Base-by-base conservation (phyloP, 2,329 filamentous ascomycete species). In the Aspergillus nomiae region DNA sequence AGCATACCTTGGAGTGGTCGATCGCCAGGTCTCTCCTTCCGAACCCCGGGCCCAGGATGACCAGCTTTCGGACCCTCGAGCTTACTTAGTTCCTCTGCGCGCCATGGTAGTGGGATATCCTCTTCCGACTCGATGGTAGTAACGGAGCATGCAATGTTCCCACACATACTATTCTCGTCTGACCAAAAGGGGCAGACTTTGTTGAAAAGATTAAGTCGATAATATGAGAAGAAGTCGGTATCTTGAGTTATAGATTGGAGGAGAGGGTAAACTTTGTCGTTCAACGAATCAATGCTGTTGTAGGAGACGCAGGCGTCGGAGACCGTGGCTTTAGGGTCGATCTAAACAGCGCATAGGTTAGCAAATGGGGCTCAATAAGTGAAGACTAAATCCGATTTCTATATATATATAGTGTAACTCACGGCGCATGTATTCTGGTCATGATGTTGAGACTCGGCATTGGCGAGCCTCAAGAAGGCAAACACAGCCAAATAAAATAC, bases 211-310 rank as follows among this genome's bases (percentile, higher is more conserved):
- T 97, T 98, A 53, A 99, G 83, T 62, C 95, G 90, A 82, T 98
- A 99, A 80, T 98, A 93, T 59, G 94, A 94, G 81, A 99, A 99
- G 85, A 97, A 99, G 79, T 99, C 95, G 77, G 94, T 96, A 59
- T 91, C 88, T 70, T 87, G 87, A 0, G 92, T 96, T 53, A 99
- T 87, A 60, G 92, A 90, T 71, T 92, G 86, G 69, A 99, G 82
- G 58, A 89, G 86, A 21, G 93, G 91, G 71, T 90, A 89, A 66
- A 97, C 84, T 64, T 87, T 86, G 69, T 84, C 79, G 80, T 98
- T 99, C 59, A 99, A 84, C 46, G 84, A 83, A 75, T 99, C 94
- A 77, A 99, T 90, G 43, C 92, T 93, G 61, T 90, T 89, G 80
- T 96, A 99, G 61, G 94, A 97, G 65, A 92, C 92, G 81, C 95